These are phyloP conservation scores for Aspergillus sp. DNA, from an alignment of 2,329 filamentous ascomycete species.

Conservation along the genomic window DNA sequence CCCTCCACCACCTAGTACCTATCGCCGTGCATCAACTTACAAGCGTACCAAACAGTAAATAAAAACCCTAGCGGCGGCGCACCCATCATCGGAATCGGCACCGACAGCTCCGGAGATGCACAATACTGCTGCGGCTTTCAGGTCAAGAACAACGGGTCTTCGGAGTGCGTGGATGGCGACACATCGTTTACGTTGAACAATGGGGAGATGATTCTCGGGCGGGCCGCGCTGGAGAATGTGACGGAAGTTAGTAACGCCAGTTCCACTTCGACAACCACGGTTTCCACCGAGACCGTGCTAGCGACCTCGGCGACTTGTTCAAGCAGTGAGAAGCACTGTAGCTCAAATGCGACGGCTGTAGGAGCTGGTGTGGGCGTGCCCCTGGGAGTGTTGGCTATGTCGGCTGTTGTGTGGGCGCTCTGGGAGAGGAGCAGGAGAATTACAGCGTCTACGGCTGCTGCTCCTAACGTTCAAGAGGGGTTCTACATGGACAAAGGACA, in stretches of 20 bases:
- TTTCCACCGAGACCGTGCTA: background rate
- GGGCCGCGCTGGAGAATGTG: background rate
- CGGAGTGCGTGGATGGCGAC: slow-evolving; percentile 3
- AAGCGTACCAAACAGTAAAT: background rate
- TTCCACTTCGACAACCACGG: background rate
- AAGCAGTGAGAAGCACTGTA: background rate
- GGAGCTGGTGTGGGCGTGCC: slow-evolving; percentile 7
- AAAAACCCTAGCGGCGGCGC: background rate
- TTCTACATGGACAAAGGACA: too few species aligned
- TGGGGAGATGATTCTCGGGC: slow-evolving; percentile 3
- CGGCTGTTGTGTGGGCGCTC: background rate
- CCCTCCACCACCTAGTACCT: too few species aligned
- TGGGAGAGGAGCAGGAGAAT: slow-evolving; percentile 1
- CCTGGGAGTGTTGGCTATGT: background rate
- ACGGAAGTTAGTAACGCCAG: background rate
- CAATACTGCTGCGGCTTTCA: slow-evolving; percentile 11
- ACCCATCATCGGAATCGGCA: slow-evolving; percentile 3
- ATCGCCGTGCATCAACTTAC: background rate
- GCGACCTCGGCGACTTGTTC: background rate
- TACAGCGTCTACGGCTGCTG: background rate
- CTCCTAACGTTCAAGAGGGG: too few species aligned
- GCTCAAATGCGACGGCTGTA: slow-evolving; percentile 1
- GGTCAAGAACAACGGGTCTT: background rate
- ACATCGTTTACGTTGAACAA: slow-evolving; percentile 1
- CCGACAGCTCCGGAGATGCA: background rate